Percentiles rank a stretch among this genome's conserved stretches.
Conservation (phyloP, 352 stramenopile genomes). For the Pythium utonaiense region DNA sequence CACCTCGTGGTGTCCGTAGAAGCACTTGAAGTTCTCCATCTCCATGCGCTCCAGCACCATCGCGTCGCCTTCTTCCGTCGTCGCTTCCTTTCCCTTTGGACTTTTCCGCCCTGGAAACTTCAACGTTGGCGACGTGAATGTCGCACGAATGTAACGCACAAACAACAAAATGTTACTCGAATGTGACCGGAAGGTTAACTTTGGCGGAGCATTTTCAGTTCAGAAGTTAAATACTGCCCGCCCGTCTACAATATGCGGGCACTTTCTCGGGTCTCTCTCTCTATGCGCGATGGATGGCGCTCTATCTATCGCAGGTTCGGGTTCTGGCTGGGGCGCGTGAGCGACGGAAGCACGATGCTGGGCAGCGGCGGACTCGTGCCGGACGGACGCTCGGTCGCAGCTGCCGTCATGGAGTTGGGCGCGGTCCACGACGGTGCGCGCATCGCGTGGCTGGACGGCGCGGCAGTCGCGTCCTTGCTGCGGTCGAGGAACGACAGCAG, state of each 20-base stretch:
- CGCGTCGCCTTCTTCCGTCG: neutral
- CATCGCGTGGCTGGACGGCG: neutral
- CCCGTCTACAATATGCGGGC: neutral
- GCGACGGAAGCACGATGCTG: constrained; percentile 23
- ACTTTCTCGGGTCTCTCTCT: neutral
- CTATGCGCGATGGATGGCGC: neutral
- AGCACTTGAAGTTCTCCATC: constrained; percentile 49
- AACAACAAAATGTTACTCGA: constrained; percentile 3
- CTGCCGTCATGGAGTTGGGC: neutral
- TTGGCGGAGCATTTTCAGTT: constrained; percentile 9
- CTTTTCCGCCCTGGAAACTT: constrained; percentile 15
- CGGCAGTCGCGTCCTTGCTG: constrained; percentile 5
- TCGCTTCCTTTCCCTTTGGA: neutral
- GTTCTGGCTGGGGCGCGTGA: constrained; percentile 11
- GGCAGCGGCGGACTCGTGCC: constrained; percentile 7
- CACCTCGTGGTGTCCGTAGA: constrained; percentile 31
- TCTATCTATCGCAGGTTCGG: constrained; percentile 15
- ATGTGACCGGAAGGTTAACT: neutral
- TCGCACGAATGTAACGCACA: constrained; percentile 7
- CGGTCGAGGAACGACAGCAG: constrained; percentile 24
- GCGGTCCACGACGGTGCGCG: constrained; percentile 3
- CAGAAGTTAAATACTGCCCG: constrained; percentile 23
- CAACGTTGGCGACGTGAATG: constrained; percentile 3
- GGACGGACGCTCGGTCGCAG: neutral
- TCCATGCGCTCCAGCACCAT: constrained; percentile 27